Base-by-base conservation (phyloP, 2,329 filamentous ascomycete genomes). In the Mycosphaerella sp. region DNA sequence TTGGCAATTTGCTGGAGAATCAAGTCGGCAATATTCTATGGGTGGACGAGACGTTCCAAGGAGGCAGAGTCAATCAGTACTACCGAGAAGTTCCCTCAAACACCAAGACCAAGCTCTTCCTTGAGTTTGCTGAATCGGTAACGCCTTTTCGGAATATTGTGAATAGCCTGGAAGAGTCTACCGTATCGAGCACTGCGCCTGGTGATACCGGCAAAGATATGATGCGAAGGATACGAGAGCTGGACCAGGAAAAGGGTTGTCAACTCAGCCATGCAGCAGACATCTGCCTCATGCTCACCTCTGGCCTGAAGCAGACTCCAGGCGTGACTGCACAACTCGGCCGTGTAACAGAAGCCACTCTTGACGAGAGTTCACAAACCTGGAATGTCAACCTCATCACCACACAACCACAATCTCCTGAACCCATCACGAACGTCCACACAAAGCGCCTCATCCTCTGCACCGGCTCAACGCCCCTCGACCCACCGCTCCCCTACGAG, bases 11-110 rank as follows among this genome's bases (percentile, higher is more conserved):
- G 14, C 71, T 84, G 14, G 79, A 83, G 60, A 72, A 74, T 28
- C 71, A 74, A 41, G 68, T 75, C 6, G 66, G 69, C 7, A 74
- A 73, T 12, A 73, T 84, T 43, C 64, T 79, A 45, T 84, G 81
- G 81, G 70, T 82, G 36, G 81, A 84, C 60, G 73, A 78, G 30
- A 62, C 65, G 2, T 82, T 84, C 59, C 67, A 75, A 18, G 79
- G 64, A 8, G 67, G 67, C 10, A 56, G 67, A 41, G 59, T 69
- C 39, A 69, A 68, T 57, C 69, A 71, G 52, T 72, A 71, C 61
- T 84, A 84, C 62, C 73, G 79, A 42, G 79, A 82, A 61, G 81
- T 84, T 16, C 80, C 80, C 55, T 78, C 74, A 59, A 84, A 84
- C 63, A 84, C 81, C 51, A 83, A 80, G 61, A 79, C 80, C 37